Evolutionary conservation across 1,284 basidiomycete genomes (phyloP).

Genomic region (Acaromyces ingoldii): DNA sequence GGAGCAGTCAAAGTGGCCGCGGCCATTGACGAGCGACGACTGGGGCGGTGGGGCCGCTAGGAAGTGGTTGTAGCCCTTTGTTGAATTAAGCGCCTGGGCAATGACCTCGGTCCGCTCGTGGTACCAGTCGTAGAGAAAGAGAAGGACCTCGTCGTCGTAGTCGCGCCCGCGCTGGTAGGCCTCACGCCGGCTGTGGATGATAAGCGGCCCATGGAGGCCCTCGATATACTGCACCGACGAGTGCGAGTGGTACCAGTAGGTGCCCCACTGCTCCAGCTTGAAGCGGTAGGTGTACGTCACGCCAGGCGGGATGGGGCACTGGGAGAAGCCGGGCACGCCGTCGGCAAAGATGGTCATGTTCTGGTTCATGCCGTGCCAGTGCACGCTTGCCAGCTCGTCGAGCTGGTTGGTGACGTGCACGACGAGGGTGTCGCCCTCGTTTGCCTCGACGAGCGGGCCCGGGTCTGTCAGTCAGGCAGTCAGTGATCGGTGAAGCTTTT

Average conservation of each 20-base stretch:
- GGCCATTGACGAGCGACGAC: constrained; percentile 58
- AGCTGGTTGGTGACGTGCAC: constrained; percentile 36
- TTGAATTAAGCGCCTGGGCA: constrained; percentile 19
- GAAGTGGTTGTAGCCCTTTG: constrained; percentile 32
- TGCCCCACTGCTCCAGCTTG: constrained; percentile 48
- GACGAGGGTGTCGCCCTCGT: constrained; percentile 38
- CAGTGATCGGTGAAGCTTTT: not conserved
- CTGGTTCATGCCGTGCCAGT: constrained; percentile 48
- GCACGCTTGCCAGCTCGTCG: constrained; percentile 25
- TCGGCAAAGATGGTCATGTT: constrained; percentile 41
- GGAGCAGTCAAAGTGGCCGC: constrained; percentile 53
- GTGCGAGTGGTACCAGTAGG: constrained; percentile 54
- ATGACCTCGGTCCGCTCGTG: constrained; percentile 29
- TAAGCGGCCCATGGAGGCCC: constrained; percentile 40
- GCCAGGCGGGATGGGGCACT: constrained; percentile 43
- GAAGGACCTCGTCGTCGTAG: constrained; percentile 43
- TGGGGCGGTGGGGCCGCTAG: constrained; percentile 51
- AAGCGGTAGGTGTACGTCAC: constrained; percentile 25
- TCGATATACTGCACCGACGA: constrained; percentile 39
- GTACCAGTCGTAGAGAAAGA: constrained; percentile 38
- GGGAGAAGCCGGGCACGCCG: constrained; percentile 41
- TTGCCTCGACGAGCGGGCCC: constrained; percentile 38
- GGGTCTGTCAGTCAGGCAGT: constrained; percentile 8
- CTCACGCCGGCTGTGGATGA: constrained; percentile 46
- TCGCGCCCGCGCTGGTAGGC: constrained; percentile 39